Conservation (phyloP, 441 rosid species). For the Aquilaria agallochum region DNA sequence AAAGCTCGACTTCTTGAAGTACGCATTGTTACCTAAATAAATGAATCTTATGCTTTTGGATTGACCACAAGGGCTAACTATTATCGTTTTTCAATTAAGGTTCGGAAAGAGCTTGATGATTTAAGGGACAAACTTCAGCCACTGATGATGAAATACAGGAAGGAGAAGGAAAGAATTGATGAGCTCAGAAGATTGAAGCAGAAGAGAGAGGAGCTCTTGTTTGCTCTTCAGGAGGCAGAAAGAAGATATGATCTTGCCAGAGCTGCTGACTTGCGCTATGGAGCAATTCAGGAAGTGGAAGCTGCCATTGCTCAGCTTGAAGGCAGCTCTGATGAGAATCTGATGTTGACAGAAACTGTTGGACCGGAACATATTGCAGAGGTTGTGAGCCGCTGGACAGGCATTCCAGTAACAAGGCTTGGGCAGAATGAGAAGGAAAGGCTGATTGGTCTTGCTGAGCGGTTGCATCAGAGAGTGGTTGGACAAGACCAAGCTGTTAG, state of each 20-base stretch:
- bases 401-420: conserved; percentile 92
- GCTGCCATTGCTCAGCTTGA: conserved; percentile 65
- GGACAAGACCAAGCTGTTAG: conserved; percentile 84
- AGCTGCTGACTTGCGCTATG: conserved; percentile 85
- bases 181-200: conserved; percentile 77
- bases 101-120: conserved; percentile 85
- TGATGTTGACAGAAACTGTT: conserved; percentile 81
- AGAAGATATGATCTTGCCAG: conserved; percentile 86
- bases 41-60: background rate
- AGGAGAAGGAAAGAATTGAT: conserved; percentile 86
- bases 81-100: conserved; percentile 30
- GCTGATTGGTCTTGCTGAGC: conserved; percentile 70
- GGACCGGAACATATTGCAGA: conserved; percentile 94
- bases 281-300: conserved; percentile 84
- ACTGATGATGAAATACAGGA: conserved; percentile 78
- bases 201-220: conserved; percentile 72
- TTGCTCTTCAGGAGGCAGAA: conserved; percentile 84
- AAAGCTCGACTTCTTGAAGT: conserved; percentile 88
- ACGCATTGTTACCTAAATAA: conserved; percentile 10
- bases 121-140: conserved; percentile 94
- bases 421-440: conserved; percentile 86
- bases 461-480: conserved; percentile 82
- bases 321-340: conserved; percentile 45
- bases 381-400: conserved; percentile 97
- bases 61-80: background rate